These are phyloP conservation scores for Rhynchospora breviuscula DNA, from an alignment of 176 grass and related monocot species.

Conservation along the genomic window DNA sequence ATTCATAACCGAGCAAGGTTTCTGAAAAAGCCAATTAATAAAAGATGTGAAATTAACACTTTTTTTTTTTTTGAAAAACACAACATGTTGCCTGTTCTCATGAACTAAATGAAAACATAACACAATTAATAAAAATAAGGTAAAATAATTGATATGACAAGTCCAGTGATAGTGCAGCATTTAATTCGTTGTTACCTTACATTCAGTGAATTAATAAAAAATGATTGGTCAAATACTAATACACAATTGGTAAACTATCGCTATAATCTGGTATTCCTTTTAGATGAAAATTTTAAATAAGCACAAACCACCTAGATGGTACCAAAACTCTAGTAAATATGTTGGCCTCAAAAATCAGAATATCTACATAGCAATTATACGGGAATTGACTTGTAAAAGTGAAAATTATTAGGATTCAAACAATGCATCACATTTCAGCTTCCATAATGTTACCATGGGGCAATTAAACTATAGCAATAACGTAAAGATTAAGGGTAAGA, in stretches of 20 bases:
- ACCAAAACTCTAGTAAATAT: not conserved
- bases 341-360: not conserved
- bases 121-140: not conserved
- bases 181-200: not conserved
- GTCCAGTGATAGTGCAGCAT: not conserved
- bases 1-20: conserved; percentile 1
- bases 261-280: not conserved
- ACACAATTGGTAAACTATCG: not conserved
- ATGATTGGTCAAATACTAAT: not conserved
- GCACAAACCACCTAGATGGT: conserved; percentile 4
- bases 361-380: not conserved
- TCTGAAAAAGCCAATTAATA: not conserved
- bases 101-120: too few species aligned
- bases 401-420: not conserved
- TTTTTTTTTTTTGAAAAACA: too few species aligned
- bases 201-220: not conserved
- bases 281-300: not conserved
- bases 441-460: not conserved
- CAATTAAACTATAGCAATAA: not conserved
- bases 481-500: not conserved
- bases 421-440: not conserved
- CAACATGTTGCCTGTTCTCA: too few species aligned
- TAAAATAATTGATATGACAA: not conserved
- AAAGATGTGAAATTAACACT: not conserved
- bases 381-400: not conserved